These are phyloP conservation scores for Penicillium brasilianum DNA, from an alignment of 2,329 filamentous ascomycete species.

Conservation along the genomic window DNA sequence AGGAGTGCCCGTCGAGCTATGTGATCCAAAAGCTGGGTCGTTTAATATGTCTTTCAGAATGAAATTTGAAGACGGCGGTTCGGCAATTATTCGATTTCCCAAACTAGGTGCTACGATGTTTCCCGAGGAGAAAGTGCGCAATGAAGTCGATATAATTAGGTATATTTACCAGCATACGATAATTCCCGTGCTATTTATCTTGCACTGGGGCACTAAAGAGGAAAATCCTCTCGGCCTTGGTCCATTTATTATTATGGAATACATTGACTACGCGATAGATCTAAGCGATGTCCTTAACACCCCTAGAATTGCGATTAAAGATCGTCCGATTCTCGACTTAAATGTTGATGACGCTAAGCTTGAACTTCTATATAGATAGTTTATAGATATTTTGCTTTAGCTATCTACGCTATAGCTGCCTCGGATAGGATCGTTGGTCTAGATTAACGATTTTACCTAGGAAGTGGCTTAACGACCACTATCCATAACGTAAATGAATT, in stretches of 20 bases:
- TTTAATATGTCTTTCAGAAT: conserved; percentile 31
- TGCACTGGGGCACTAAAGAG: conserved; percentile 21
- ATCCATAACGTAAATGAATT: conserved; percentile 49
- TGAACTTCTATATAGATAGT: conserved; percentile 27
- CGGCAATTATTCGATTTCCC: conserved; percentile 29
- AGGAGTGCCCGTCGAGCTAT: neutral
- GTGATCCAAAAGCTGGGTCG: neutral
- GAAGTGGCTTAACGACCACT: conserved; percentile 9
- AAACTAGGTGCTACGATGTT: conserved; percentile 28
- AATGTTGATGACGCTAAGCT: conserved; percentile 42
- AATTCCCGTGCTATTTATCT: conserved; percentile 23
- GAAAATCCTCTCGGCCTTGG: conserved; percentile 23
- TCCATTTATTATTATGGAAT: conserved; percentile 46
- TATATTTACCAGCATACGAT: conserved; percentile 25
- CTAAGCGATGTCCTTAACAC: conserved; percentile 16
- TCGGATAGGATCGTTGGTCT: conserved; percentile 8
- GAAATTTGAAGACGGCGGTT: conserved; percentile 24
- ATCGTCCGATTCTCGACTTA: conserved; percentile 33
- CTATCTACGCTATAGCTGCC: conserved; percentile 6
- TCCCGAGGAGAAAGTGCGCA: conserved; percentile 41
- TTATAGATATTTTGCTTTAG: conserved; percentile 14
- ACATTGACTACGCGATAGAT: conserved; percentile 14
- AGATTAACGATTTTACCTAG: conserved; percentile 5
- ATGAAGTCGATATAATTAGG: conserved; percentile 29
- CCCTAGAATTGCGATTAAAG: neutral